Conservation (phyloP, 768 basidiomycete species). For the Serendipita sp. region DNA sequence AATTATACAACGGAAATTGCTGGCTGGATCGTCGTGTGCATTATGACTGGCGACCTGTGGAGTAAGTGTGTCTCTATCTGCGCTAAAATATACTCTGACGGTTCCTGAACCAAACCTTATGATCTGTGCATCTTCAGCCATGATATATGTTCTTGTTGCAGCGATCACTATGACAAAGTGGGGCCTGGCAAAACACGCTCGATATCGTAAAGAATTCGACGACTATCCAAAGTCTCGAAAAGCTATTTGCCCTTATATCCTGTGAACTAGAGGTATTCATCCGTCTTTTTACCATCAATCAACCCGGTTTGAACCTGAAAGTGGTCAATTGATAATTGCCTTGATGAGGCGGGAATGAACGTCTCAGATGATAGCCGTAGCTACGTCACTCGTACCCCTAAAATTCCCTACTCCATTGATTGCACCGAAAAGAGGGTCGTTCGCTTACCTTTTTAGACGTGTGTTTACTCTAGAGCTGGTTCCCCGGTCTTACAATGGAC, state of each 20-base stretch:
- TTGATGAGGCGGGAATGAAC: background rate
- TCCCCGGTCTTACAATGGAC: too few species aligned
- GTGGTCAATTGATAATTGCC: background rate
- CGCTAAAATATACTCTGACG: background rate
- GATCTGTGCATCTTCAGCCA: background rate
- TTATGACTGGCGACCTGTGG: conserved; percentile 44
- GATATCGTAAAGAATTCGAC: conserved; percentile 89
- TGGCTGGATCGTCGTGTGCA: conserved; percentile 52
- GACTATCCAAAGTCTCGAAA: conserved; percentile 62
- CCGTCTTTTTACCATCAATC: too few species aligned
- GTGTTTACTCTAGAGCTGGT: too few species aligned
- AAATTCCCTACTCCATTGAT: too few species aligned
- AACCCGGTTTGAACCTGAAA: background rate
- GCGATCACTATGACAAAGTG: conserved; percentile 25
- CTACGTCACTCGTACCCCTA: background rate
- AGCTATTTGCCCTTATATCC: conserved; percentile 63
- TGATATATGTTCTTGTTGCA: conserved; percentile 24
- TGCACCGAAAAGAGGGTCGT: too few species aligned
- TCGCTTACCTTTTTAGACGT: too few species aligned
- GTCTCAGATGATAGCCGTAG: background rate
- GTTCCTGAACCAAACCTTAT: background rate
- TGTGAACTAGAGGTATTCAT: conserved; percentile 17
- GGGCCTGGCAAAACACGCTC: conserved; percentile 80
- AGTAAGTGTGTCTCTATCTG: background rate
- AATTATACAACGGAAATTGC: conserved; percentile 90